A percentile compares a stretch with the other conserved stretches of the same genome.
These are phyloP conservation scores for Monotropa hypopitys DNA, from an alignment of 179 eudicot species.

Conservation along the genomic window DNA sequence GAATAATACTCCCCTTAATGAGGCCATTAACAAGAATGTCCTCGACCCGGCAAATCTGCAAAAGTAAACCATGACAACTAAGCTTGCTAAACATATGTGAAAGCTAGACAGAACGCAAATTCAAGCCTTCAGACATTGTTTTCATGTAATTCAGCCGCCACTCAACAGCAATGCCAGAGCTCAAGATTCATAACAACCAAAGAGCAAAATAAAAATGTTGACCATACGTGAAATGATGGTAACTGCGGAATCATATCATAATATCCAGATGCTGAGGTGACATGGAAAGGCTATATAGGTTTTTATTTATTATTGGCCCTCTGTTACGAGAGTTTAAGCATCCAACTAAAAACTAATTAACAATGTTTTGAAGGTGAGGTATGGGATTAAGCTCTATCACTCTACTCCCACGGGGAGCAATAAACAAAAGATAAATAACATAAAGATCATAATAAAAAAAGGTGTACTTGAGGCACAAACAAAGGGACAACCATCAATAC, in stretches of 20 bases:
- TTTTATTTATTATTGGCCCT: background rate
- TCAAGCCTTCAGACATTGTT: background rate
- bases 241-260: background rate
- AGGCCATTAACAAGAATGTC: constrained; percentile 66
- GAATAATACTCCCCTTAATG: constrained; percentile 67
- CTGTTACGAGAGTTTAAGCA: background rate
- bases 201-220: background rate
- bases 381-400: too few relatives aligned
- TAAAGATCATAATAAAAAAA: background rate
- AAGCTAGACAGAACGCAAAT: background rate
- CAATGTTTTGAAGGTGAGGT: background rate
- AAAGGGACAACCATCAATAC: background rate
- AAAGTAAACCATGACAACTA: background rate
- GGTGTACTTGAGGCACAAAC: background rate
- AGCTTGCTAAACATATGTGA: background rate
- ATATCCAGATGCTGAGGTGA: background rate
- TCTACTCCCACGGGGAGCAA: background rate
- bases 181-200: background rate
- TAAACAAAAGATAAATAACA: background rate
- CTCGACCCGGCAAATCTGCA: constrained; percentile 84
- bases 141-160: background rate
- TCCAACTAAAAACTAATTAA: background rate
- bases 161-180: background rate
- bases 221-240: background rate
- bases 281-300: background rate